Evolutionary conservation across 1,139 yeast genomes (phyloP), one percentile per base, ranked within the genome.

Genomic region (Protomyces inouyei): DNA sequence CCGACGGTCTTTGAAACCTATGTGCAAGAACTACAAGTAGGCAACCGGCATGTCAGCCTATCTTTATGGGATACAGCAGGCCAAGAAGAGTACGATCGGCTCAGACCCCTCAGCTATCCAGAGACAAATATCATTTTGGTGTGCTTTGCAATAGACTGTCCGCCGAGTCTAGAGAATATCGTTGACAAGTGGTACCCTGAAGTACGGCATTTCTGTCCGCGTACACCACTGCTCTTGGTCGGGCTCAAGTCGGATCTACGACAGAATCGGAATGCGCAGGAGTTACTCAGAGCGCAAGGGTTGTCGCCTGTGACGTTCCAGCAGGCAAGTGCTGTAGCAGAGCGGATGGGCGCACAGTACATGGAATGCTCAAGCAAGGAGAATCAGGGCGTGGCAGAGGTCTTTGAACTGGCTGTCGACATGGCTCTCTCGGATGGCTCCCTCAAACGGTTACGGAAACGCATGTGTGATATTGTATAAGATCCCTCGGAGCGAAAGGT

Each of bases 1-100:
- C 97, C 97, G 2, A 89, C 96, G 0, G 88, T 91, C 28, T 90
- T 90, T 76, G 96, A 90, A 71, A 89, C 89, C 74, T 88, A 88
- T 72, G 84, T 88, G 32, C 83, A 91, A 10, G 83, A 83, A 3
- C 74, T 76, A 52, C 80, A 85, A 6, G 60, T 63, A 52, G 76
- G 77, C 61, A 80, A 79, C 52, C 82, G 84, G 68, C 73, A 80
- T n/a, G 81, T 86, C 66, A 95, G 84, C 76, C 78, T 89, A 72
- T 93, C 88, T 35, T 76, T 89, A 55, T 88, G 96, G 95, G 98
- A 92, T 75, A 90, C 97, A 0, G 97, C 97, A 0, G 96, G 97
- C 3, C 96, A 90, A 75, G 96, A 90, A 75, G 96, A 89, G 74
- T 90, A 89, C 73, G 95, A 88, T 74, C 76, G 97, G 65, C 77